These are phyloP conservation scores for Cercophora samala DNA, from an alignment of 495 filamentous ascomycete genomes.

Conservation along the genomic window DNA sequence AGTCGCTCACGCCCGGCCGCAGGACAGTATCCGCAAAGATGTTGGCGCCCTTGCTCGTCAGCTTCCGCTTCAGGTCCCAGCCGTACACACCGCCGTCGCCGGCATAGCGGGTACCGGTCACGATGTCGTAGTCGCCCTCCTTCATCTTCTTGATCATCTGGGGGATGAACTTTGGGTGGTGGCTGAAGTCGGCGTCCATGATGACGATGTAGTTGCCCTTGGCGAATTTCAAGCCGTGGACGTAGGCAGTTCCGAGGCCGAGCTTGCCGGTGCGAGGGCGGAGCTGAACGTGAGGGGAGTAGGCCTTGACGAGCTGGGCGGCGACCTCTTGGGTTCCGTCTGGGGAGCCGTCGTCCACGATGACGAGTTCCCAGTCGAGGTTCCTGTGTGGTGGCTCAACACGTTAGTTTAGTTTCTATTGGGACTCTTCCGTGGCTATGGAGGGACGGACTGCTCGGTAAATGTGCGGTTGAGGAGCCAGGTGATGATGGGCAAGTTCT, in stretches of 20 bases:
- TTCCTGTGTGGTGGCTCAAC: constrained; percentile 50
- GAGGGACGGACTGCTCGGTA: constrained; percentile 65
- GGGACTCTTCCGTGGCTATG: not conserved
- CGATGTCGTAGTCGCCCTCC: constrained; percentile 79
- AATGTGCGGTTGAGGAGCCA: constrained; percentile 92
- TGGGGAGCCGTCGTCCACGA: constrained; percentile 96
- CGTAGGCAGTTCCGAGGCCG: constrained; percentile 93
- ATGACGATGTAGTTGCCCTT: constrained; percentile 96
- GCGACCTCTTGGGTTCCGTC: constrained; percentile 91
- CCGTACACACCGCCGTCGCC: constrained; percentile 90
- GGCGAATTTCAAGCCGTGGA: constrained; percentile 83
- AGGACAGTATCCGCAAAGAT: constrained; percentile 93
- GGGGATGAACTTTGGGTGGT: constrained; percentile 95
- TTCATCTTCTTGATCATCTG: constrained; percentile 77
- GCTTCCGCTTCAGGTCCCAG: constrained; percentile 95
- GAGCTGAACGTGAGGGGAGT: constrained; percentile 73
- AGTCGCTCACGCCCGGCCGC: constrained; percentile 89
- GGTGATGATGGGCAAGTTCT: constrained; percentile 91
- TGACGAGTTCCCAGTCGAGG: constrained; percentile 95
- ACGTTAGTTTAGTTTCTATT: not conserved
- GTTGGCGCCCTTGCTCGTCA: constrained; percentile 88
- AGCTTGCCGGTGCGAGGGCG: constrained; percentile 89
- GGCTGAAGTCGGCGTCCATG: constrained; percentile 99
- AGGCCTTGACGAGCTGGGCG: constrained; percentile 81
- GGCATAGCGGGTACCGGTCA: constrained; percentile 91